Conservation (phyloP, 2,329 filamentous ascomycete species). For the Aspergillus persii region DNA sequence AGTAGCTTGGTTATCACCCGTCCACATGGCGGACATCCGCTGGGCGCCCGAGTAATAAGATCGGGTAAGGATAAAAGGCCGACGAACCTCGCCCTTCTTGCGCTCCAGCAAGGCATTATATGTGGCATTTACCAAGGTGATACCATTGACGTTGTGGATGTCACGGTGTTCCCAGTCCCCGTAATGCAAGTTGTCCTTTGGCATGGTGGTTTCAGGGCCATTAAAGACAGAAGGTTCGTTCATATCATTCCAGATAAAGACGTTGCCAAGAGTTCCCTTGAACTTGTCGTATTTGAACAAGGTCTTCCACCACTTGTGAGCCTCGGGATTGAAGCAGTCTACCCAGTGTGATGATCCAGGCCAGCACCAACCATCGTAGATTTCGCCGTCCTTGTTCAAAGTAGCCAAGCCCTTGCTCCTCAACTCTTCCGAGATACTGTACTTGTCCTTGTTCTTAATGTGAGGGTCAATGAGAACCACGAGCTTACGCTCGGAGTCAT, state of each 20-base stretch:
- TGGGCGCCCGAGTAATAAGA: constrained; percentile 92
- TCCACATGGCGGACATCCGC: constrained; percentile 94
- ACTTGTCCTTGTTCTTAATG: constrained; percentile 86
- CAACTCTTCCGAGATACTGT: constrained; percentile 73
- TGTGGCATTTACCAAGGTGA: constrained; percentile 94
- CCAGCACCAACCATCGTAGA: constrained; percentile 99
- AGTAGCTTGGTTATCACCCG: constrained; percentile 90
- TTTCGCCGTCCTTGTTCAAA: constrained; percentile 82
- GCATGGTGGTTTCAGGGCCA: constrained; percentile 96
- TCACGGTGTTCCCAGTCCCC: constrained; percentile 96
- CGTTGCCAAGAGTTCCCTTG: constrained; percentile 80
- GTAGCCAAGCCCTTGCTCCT: constrained; percentile 81
- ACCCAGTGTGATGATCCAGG: constrained; percentile 96
- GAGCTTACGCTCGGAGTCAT: constrained; percentile 80
- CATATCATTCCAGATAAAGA: constrained; percentile 99
- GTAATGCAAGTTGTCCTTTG: constrained; percentile 92
- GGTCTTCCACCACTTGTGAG: constrained; percentile 83
- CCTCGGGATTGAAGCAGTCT: constrained; percentile 91
- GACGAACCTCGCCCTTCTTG: constrained; percentile 78
- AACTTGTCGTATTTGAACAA: constrained; percentile 88
- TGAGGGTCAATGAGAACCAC: constrained; percentile 96
- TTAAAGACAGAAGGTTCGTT: constrained; percentile 99
- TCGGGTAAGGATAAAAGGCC: constrained; percentile 89
- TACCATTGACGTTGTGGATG: constrained; percentile 90
- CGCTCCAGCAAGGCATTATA: constrained; percentile 80